Percentiles rank a stretch among this genome's conserved stretches.
Conservation (phyloP, 164 flowering plant species). For the Malania oleifera region DNA sequence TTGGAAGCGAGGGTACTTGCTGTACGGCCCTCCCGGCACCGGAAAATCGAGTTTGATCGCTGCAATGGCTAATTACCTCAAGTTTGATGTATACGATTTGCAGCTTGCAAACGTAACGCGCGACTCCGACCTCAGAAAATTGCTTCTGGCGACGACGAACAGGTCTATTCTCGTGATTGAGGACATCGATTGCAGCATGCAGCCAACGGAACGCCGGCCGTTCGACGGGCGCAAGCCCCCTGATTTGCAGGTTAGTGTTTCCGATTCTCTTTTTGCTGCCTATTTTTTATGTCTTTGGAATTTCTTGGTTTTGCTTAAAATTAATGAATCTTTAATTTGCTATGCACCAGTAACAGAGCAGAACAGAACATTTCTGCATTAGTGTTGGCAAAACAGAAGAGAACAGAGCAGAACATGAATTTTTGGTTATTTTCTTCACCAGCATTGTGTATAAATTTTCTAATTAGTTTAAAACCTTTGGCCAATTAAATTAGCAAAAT, state of each 20-base stretch:
- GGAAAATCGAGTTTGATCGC: slow-evolving; percentile 51
- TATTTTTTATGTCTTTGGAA: too few relatives aligned
- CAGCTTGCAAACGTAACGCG: slow-evolving; percentile 19
- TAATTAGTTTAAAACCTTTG: too few relatives aligned
- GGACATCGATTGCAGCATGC: slow-evolving; percentile 41
- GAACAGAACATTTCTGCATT: too few relatives aligned
- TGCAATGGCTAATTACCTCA: slow-evolving; percentile 49
- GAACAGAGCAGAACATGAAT: too few relatives aligned
- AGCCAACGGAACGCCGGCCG: slow-evolving; percentile 9
- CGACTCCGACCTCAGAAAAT: slow-evolving; percentile 21
- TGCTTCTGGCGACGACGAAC: slow-evolving; percentile 26
- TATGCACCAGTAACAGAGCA: too few relatives aligned
- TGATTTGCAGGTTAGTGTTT: slow-evolving; percentile 9
- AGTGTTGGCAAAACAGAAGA: too few relatives aligned
- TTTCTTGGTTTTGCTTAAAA: too few relatives aligned
- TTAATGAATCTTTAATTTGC: too few relatives aligned
- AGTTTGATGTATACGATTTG: slow-evolving; percentile 42
- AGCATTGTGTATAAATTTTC: too few relatives aligned
- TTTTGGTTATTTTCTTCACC: too few relatives aligned
- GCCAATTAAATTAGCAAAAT: too few relatives aligned
- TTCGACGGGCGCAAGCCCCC: slow-evolving; percentile 3
- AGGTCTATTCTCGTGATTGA: slow-evolving; percentile 43
- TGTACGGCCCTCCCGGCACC: slow-evolving; percentile 55
- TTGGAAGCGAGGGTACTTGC: slow-evolving; percentile 50
- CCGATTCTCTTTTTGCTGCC: too few relatives aligned